A percentile compares a stretch with the other conserved stretches of the same genome.
phyloP scores from a whole-genome alignment of 768 basidiomycete species.

The Mycena rosella region DNA sequence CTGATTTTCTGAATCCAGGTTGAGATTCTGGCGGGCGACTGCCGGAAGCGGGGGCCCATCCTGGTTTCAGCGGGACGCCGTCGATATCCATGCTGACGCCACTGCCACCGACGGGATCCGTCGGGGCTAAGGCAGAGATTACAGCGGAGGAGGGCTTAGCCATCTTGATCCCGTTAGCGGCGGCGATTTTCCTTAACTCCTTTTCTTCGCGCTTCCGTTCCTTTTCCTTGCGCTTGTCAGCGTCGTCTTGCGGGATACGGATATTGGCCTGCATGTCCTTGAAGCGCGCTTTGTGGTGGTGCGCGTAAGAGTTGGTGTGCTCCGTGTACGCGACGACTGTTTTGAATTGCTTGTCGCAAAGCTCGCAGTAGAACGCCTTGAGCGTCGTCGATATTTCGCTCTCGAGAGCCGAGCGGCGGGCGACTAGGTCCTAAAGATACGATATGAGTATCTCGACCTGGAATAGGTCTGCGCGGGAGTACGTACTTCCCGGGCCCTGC shows the following conservation, averaged over 20 bases:
- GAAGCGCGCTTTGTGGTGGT: conserved; percentile 87
- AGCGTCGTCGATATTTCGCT: conserved; percentile 77
- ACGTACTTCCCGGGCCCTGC: conserved; percentile 76
- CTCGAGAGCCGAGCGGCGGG: conserved; percentile 73
- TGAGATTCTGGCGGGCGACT: conserved; percentile 39
- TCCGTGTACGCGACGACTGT: conserved; percentile 91
- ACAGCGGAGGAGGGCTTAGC: conserved; percentile 51
- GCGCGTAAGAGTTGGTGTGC: conserved; percentile 90
- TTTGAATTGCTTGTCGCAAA: conserved; percentile 91
- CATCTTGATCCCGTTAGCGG: conserved; percentile 84
- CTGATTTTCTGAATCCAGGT: conserved; percentile 57
- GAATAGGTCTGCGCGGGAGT: neutral
- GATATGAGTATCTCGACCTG: neutral
- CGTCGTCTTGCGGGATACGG: conserved; percentile 74
- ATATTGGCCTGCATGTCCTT: conserved; percentile 85
- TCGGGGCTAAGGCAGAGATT: conserved; percentile 31
- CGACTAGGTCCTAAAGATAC: conserved; percentile 66
- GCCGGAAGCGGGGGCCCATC: conserved; percentile 60
- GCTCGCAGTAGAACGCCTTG: conserved; percentile 81
- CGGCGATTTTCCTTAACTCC: conserved; percentile 86
- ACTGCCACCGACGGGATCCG: conserved; percentile 38
- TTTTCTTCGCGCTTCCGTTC: conserved; percentile 89
- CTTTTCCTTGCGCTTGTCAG: conserved; percentile 85
- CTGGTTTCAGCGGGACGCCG: conserved; percentile 58
- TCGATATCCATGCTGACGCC: conserved; percentile 45